phyloP scores from a whole-genome alignment of 2,329 filamentous ascomycete genomes.

The Stemphylium beticola region DNA sequence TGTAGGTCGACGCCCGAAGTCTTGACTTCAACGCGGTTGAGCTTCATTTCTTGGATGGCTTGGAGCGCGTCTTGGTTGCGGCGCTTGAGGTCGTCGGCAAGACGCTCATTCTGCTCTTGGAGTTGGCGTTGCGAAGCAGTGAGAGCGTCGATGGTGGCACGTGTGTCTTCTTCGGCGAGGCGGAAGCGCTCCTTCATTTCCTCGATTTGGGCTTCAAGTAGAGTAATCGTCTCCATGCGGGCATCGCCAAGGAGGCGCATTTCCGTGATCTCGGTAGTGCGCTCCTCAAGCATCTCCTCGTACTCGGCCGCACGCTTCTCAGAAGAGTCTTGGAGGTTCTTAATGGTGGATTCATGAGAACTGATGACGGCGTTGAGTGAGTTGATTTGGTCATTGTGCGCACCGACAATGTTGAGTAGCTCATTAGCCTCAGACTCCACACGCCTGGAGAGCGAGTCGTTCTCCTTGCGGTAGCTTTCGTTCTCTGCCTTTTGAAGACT shows the following conservation, averaged over 20 bases:
- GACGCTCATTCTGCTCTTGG: constrained; percentile 39
- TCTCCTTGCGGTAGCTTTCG: constrained; percentile 34
- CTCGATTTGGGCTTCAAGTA: constrained; percentile 39
- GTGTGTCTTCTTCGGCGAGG: constrained; percentile 34
- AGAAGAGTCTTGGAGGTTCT: constrained; percentile 35
- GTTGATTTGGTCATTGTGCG: constrained; percentile 38
- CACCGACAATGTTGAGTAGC: constrained; percentile 36
- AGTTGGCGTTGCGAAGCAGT: constrained; percentile 34
- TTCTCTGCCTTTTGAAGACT: constrained; percentile 29
- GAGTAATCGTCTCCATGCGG: constrained; percentile 40
- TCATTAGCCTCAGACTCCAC: constrained; percentile 39
- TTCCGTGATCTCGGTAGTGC: constrained; percentile 40
- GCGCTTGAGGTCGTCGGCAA: constrained; percentile 34
- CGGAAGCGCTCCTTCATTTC: constrained; percentile 43
- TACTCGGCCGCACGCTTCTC: constrained; percentile 33
- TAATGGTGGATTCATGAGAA: constrained; percentile 49
- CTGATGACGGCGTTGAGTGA: constrained; percentile 47
- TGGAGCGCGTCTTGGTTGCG: constrained; percentile 38
- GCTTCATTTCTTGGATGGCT: constrained; percentile 43
- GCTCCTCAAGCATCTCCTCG: constrained; percentile 33
- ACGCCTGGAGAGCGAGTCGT: constrained; percentile 35
- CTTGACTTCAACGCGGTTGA: constrained; percentile 40
- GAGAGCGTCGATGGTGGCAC: constrained; percentile 41
- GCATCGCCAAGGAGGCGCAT: constrained; percentile 44
- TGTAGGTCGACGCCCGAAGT: constrained; percentile 33